A percentile compares a stretch with the other conserved stretches of the same genome.
phyloP scores from a whole-genome alignment of 441 rosid species.

The Erysimum pusillum region DNA sequence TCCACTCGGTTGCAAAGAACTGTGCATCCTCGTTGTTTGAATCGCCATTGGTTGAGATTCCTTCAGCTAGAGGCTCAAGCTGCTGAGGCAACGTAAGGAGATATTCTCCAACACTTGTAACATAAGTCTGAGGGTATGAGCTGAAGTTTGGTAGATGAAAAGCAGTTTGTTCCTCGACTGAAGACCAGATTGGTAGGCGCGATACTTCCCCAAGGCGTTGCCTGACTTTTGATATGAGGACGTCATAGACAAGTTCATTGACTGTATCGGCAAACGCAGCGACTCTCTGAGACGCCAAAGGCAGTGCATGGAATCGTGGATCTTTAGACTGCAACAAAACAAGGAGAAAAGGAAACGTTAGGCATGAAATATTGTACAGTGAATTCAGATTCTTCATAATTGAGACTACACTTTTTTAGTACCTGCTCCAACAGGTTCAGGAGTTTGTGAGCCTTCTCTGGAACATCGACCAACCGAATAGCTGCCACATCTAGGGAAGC shows the following conservation, averaged over 20 bases:
- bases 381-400: constrained; percentile 5
- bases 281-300: constrained; percentile 92
- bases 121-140: constrained; percentile 93
- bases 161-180: constrained; percentile 86
- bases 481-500: constrained; percentile 95
- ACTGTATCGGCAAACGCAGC: constrained; percentile 87
- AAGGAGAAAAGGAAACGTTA: not conserved
- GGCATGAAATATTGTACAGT: not conserved
- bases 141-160: constrained; percentile 92
- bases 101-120: constrained; percentile 93
- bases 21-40: constrained; percentile 90
- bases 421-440: constrained; percentile 94
- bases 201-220: constrained; percentile 91
- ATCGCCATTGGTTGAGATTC: constrained; percentile 78
- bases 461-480: constrained; percentile 84
- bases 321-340: constrained; percentile 83
- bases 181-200: constrained; percentile 88
- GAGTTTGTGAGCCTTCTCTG: constrained; percentile 88
- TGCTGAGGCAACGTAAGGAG: constrained; percentile 99
- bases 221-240: constrained; percentile 94
- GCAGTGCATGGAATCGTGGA: constrained; percentile 97
- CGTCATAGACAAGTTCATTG: constrained; percentile 94
- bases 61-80: constrained; percentile 98
- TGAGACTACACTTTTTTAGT: constrained; percentile 8
- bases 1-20: constrained; percentile 98